Conservation (phyloP, 768 basidiomycete species). For the Boletus reticulatus region DNA sequence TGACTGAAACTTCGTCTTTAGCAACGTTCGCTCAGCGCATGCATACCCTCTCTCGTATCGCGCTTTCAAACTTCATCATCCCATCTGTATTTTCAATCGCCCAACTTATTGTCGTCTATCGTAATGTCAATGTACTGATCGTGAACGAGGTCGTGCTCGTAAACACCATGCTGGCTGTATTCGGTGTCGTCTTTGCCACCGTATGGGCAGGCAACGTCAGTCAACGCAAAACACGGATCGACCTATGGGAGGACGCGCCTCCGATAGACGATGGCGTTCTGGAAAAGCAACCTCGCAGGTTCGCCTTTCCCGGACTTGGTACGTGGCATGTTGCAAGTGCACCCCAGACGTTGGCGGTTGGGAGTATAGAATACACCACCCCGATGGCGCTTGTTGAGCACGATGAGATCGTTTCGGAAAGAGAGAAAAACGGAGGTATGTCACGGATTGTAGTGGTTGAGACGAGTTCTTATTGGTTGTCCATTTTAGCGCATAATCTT, state of each 20-base stretch:
- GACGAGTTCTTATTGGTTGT: not conserved
- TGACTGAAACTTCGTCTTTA: not conserved
- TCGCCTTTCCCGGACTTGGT: constrained; percentile 14
- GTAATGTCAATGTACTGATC: constrained; percentile 14
- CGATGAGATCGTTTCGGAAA: not conserved
- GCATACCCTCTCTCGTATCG: constrained; percentile 28
- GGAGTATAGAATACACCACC: not conserved
- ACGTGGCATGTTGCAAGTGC: constrained; percentile 17
- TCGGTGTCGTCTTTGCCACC: constrained; percentile 34
- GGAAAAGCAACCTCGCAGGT: not conserved
- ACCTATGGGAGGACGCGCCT: not conserved
- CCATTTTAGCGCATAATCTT: not conserved
- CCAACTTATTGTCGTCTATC: constrained; percentile 31
- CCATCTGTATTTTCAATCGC: constrained; percentile 31
- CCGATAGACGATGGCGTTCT: not conserved
- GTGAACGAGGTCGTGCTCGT: constrained; percentile 29
- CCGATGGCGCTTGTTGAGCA: not conserved
- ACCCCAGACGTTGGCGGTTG: constrained; percentile 3
- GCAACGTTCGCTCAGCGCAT: constrained; percentile 24
- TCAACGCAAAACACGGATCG: not conserved
- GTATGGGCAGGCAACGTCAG: constrained; percentile 26
- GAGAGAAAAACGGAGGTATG: constrained; percentile 1
- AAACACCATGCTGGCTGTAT: constrained; percentile 31
- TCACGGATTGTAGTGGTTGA: not conserved
- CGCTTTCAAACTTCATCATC: constrained; percentile 33